These are phyloP conservation scores for Diplodia mutila DNA, from an alignment of 2,329 filamentous ascomycete genomes.

Conservation along the genomic window DNA sequence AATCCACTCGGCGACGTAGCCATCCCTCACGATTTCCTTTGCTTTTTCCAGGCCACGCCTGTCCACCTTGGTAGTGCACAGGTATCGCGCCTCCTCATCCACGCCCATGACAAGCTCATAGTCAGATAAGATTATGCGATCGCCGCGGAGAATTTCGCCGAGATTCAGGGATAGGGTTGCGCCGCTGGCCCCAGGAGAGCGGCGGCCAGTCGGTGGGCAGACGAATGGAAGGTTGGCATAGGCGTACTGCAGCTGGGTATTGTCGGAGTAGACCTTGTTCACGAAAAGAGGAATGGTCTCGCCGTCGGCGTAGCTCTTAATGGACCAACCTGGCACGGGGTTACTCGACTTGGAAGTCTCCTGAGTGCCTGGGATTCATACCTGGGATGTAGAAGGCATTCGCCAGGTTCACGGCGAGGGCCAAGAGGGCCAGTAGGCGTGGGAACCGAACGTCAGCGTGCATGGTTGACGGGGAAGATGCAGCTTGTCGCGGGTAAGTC, in stretches of 20 bases:
- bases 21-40: constrained; percentile 72
- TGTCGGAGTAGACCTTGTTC: constrained; percentile 90
- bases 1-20: constrained; percentile 91
- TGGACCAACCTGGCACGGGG: constrained; percentile 68
- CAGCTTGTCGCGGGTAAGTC: constrained; percentile 1
- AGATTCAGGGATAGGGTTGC: constrained; percentile 81
- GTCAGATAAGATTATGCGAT: constrained; percentile 82
- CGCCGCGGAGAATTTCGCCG: constrained; percentile 83
- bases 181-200: constrained; percentile 69
- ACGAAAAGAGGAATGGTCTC: constrained; percentile 83
- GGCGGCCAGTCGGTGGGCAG: constrained; percentile 74
- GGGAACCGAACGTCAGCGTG: constrained; percentile 45
- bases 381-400: constrained; percentile 86
- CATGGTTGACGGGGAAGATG: constrained; percentile 33
- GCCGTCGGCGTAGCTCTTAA: constrained; percentile 75
- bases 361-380: constrained; percentile 45
- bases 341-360: constrained; percentile 23
- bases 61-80: constrained; percentile 72
- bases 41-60: constrained; percentile 68
- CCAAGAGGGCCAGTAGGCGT: constrained; percentile 52
- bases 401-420: constrained; percentile 47
- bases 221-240: constrained; percentile 89
- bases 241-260: constrained; percentile 87
- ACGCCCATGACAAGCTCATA: constrained; percentile 78
- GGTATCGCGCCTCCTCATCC: constrained; percentile 71